phyloP scores from a whole-genome alignment of 768 basidiomycete species.

The Calvatia gigantea region DNA sequence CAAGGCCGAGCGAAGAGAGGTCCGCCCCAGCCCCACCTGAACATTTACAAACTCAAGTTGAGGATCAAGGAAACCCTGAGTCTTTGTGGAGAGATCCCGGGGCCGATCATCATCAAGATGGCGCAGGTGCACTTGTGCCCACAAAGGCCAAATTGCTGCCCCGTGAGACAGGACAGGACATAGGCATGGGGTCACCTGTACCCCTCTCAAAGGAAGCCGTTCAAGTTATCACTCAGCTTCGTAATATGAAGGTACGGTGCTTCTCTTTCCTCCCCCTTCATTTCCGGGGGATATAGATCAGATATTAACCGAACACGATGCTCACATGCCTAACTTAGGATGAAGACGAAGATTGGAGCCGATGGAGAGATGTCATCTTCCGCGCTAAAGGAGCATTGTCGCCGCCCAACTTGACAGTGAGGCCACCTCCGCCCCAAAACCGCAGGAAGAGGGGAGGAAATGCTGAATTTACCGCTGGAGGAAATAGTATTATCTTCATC shows the following conservation, averaged over 20 bases:
- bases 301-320: not conserved
- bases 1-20: conserved; percentile 63
- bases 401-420: conserved; percentile 38
- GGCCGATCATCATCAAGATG: not conserved
- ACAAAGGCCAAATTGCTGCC: conserved; percentile 51
- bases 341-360: conserved; percentile 84
- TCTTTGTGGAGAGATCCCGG: conserved; percentile 24
- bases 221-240: conserved; percentile 68
- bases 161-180: conserved; percentile 82
- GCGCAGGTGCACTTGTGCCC: conserved; percentile 11
- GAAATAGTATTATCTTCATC: conserved; percentile 16
- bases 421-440: conserved; percentile 59
- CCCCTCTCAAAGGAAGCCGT: conserved; percentile 76
- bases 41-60: conserved; percentile 38
- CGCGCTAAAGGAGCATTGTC: conserved; percentile 63
- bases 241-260: conserved; percentile 75
- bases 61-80: conserved; percentile 45
- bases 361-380: conserved; percentile 85
- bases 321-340: conserved; percentile 42
- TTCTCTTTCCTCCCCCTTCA: conserved; percentile 2
- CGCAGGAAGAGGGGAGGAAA: conserved; percentile 57
- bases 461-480: conserved; percentile 31
- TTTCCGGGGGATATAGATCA: not conserved
- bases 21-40: conserved; percentile 56
- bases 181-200: conserved; percentile 85